phyloP scores from a whole-genome alignment of 2,329 filamentous ascomycete genomes.

The Emericellopsis cladophorae region DNA sequence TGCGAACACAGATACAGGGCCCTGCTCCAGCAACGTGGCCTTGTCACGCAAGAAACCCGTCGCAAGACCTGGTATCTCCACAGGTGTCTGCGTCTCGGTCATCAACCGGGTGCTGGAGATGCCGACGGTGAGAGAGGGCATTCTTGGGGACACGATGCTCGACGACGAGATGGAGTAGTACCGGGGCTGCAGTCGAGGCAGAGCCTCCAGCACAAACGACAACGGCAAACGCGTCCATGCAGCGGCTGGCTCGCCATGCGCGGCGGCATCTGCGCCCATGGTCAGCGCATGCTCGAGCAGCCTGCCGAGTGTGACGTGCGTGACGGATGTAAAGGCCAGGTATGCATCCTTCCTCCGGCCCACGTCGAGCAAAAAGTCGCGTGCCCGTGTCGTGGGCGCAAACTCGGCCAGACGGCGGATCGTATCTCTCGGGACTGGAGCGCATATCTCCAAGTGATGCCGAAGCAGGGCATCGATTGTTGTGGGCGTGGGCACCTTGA shows the following conservation, averaged over 20 bases:
- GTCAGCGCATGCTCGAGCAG: no score
- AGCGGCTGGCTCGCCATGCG: background rate
- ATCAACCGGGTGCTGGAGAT: conserved; percentile 9
- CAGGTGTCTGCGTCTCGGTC: conserved; percentile 1
- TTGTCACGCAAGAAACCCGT: no score
- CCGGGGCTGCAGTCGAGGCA: conserved; percentile 35
- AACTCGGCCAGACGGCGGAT: conserved; percentile 34
- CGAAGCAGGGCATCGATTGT: conserved; percentile 22
- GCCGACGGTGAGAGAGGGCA: conserved; percentile 9
- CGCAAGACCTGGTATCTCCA: no score
- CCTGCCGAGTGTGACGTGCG: conserved; percentile 12
- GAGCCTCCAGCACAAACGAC: conserved; percentile 40
- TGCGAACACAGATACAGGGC: conserved; percentile 24
- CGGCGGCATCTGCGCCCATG: no score
- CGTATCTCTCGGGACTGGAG: conserved; percentile 25
- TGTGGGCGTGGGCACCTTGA: conserved; percentile 19
- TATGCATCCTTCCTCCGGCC: conserved; percentile 20
- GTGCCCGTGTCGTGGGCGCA: conserved; percentile 26
- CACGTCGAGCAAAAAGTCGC: background rate
- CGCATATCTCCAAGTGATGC: conserved; percentile 28
- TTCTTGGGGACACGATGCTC: conserved; percentile 14
- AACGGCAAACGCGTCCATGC: conserved; percentile 19
- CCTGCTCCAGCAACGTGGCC: background rate
- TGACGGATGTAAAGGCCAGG: conserved; percentile 6
- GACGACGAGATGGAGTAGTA: conserved; percentile 53